Evolutionary conservation across 371 early-diverging fungal genomes (phyloP).

Genomic region (Apophysomyces trapeziformis): DNA sequence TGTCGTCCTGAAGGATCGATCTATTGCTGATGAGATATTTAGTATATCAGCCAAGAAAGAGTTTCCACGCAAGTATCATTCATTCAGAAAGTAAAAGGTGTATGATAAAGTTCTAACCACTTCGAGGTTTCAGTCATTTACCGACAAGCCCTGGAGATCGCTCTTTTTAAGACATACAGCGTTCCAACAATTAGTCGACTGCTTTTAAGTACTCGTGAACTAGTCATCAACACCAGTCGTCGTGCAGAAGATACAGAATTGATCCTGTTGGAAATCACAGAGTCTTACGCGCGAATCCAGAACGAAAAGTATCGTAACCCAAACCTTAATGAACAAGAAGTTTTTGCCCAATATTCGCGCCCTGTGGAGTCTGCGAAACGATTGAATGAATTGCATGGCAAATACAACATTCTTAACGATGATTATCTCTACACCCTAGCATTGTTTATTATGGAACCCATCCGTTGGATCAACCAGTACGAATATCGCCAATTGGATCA

Average conservation of each 20-base stretch:
- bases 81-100: neutral
- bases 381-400: conserved; percentile 56
- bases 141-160: conserved; percentile 45
- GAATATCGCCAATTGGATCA: conserved; percentile 51
- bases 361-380: conserved; percentile 34
- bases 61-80: conserved; percentile 40
- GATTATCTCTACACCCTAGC: conserved; percentile 56
- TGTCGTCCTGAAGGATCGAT: conserved; percentile 37
- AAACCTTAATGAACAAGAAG: conserved; percentile 9
- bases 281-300: conserved; percentile 43
- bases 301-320: conserved; percentile 30
- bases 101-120: neutral
- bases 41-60: conserved; percentile 40
- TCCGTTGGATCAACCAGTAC: conserved; percentile 48
- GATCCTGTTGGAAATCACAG: conserved; percentile 46
- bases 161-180: conserved; percentile 54
- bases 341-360: conserved; percentile 37
- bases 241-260: conserved; percentile 59
- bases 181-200: conserved; percentile 57
- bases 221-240: conserved; percentile 34
- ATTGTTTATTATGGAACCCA: conserved; percentile 51
- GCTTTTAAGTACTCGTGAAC: conserved; percentile 48
- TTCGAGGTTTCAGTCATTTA: neutral
- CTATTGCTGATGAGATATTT: conserved; percentile 45
- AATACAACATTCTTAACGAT: conserved; percentile 53